Conservation (phyloP, 2,329 filamentous ascomycete species). For the Colletotrichum chlorophyti region DNA sequence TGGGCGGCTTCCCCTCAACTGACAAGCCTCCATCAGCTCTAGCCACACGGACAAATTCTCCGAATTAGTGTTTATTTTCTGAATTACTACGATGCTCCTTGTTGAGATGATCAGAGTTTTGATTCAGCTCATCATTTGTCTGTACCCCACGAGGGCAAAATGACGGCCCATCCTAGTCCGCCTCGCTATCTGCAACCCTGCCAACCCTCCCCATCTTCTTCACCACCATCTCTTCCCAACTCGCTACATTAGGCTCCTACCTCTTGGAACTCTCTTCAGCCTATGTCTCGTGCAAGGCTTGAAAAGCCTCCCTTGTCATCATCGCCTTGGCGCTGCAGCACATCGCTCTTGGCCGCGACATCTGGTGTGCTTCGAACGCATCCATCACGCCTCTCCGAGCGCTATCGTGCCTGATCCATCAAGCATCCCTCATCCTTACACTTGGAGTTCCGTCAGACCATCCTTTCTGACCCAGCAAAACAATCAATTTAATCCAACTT, state of each 20-base stretch:
- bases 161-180: background rate
- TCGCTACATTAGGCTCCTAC: background rate
- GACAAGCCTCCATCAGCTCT: background rate
- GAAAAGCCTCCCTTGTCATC: constrained; percentile 3
- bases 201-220: background rate
- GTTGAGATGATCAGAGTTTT: constrained; percentile 5
- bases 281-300: background rate
- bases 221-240: background rate
- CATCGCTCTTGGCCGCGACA: constrained; percentile 16
- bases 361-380: constrained; percentile 21
- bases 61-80: constrained; percentile 3
- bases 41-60: background rate
- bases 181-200: background rate
- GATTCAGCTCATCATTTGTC: background rate
- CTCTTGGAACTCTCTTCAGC: background rate
- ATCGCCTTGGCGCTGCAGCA: constrained; percentile 18
- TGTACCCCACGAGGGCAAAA: background rate
- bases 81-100: background rate
- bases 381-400: constrained; percentile 9
- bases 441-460: background rate
- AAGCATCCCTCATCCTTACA: constrained; percentile 10
- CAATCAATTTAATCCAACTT: background rate
- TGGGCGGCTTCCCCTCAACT: background rate
- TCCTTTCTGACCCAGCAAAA: constrained; percentile 5
- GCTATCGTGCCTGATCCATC: constrained; percentile 10